Percentiles rank a stretch among this genome's conserved stretches.
These are phyloP conservation scores for Collybia mongolica DNA, from an alignment of 768 basidiomycete species.

Conservation along the genomic window DNA sequence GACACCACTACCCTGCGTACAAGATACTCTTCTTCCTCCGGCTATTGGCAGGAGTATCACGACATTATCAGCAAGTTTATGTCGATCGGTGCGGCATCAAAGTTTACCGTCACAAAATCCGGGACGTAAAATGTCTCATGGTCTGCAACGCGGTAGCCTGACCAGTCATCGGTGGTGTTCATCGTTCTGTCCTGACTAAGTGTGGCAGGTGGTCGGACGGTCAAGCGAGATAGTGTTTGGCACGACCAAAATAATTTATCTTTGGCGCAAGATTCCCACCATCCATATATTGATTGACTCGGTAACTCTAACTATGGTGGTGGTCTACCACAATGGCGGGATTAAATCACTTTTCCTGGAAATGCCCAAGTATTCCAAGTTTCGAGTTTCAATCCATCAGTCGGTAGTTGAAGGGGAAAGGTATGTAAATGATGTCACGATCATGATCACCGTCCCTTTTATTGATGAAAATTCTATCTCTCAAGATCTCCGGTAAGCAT, in stretches of 20 bases:
- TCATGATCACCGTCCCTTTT: no score
- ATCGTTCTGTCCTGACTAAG: conserved; percentile 3
- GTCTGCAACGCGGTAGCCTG: conserved; percentile 31
- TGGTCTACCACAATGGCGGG: no score
- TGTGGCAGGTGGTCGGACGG: neutral
- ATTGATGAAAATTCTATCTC: no score
- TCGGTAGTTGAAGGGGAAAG: neutral
- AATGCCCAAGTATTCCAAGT: neutral
- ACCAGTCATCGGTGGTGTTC: conserved; percentile 14
- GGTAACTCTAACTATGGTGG: no score
- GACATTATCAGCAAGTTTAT: neutral
- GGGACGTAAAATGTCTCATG: conserved; percentile 67
- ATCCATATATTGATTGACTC: no score
- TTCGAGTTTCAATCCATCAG: neutral
- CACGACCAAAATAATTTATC: no score
- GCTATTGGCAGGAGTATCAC: conserved; percentile 20
- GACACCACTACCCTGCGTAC: conserved; percentile 61
- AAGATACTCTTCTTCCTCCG: conserved; percentile 75
- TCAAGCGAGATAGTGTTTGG: no score
- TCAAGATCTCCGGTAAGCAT: no score
- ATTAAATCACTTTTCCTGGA: neutral
- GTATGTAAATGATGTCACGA: neutral
- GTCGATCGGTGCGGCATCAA: conserved; percentile 8
- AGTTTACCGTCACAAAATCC: conserved; percentile 60
- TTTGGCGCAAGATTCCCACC: no score